phyloP scores from a whole-genome alignment of 2,329 filamentous ascomycete genomes.

The Botrytis aclada region DNA sequence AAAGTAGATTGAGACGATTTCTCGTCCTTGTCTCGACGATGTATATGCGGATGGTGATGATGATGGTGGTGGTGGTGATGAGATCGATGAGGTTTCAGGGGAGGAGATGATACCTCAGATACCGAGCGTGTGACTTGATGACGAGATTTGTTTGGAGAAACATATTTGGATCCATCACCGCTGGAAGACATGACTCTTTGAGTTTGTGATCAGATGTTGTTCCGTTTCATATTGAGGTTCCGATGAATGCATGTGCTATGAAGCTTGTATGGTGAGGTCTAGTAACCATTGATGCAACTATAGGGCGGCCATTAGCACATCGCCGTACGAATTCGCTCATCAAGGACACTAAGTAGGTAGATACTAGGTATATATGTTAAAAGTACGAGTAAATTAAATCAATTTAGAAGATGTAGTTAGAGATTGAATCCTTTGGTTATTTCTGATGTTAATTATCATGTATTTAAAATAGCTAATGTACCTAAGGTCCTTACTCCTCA shows the following conservation, averaged over 20 bases:
- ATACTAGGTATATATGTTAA: background rate
- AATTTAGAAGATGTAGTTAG: background rate
- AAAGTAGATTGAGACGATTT: conserved; percentile 29
- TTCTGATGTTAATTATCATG: background rate
- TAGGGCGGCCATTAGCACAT: background rate
- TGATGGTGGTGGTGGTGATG: conserved; percentile 30
- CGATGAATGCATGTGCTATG: conserved; percentile 30
- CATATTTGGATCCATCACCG: conserved; percentile 14
- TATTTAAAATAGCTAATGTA: background rate
- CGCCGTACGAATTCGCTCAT: background rate
- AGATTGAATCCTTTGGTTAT: background rate
- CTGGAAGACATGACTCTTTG: conserved; percentile 20
- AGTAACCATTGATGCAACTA: conserved; percentile 19
- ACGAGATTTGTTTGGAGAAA: conserved; percentile 36
- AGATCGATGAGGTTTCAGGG: conserved; percentile 40
- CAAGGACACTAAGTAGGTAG: background rate
- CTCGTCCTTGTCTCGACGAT: conserved; percentile 38
- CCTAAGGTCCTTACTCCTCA: background rate
- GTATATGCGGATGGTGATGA: conserved; percentile 34
- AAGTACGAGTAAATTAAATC: background rate
- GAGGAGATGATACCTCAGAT: conserved; percentile 25
- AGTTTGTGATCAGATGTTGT: conserved; percentile 1
- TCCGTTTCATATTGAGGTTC: conserved; percentile 7
- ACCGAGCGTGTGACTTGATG: conserved; percentile 54
- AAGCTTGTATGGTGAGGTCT: conserved; percentile 29